A percentile compares a stretch with the other conserved stretches of the same genome.
These are phyloP conservation scores for Cyberlindnera xishuangbannaensis DNA, from an alignment of 805 yeast species.

Conservation along the genomic window DNA sequence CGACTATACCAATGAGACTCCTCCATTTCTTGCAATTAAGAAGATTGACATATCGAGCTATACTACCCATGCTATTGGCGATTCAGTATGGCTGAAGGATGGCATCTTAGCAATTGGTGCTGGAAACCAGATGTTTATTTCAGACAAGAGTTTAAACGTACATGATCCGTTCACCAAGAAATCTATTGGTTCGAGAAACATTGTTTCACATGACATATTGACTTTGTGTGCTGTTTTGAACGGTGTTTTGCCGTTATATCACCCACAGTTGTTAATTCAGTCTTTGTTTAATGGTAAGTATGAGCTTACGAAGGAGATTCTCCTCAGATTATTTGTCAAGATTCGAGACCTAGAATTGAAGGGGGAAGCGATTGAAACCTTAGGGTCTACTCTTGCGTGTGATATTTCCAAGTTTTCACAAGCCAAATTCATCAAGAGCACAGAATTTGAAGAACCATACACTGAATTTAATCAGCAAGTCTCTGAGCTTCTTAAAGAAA, in stretches of 20 bases:
- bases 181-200: slow-evolving; percentile 54
- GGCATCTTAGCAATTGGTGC: slow-evolving; percentile 79
- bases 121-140: slow-evolving; percentile 84
- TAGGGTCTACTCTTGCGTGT: slow-evolving; percentile 28
- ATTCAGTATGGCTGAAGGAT: slow-evolving; percentile 77
- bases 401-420: slow-evolving; percentile 26
- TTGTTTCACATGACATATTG: slow-evolving; percentile 49
- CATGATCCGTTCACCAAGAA: slow-evolving; percentile 44
- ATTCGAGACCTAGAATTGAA: slow-evolving; percentile 50
- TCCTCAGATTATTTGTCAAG: slow-evolving; percentile 45
- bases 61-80: slow-evolving; percentile 82
- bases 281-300: slow-evolving; percentile 57
- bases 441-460: slow-evolving; percentile 32
- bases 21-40: slow-evolving; percentile 73
- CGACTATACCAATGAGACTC: slow-evolving; percentile 78
- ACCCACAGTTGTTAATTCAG: slow-evolving; percentile 84
- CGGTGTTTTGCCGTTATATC: slow-evolving; percentile 87
- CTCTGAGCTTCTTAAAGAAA: slow-evolving; percentile 47
- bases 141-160: slow-evolving; percentile 62
- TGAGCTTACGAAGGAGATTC: slow-evolving; percentile 47
- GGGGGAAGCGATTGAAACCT: slow-evolving; percentile 16
- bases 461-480: slow-evolving; percentile 36
- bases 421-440: background rate
- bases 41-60: slow-evolving; percentile 62
- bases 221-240: slow-evolving; percentile 72